A percentile compares a stretch with the other conserved stretches of the same genome.
Evolutionary conservation across 768 basidiomycete genomes (phyloP).

Genomic region (Boletus insuetus): DNA sequence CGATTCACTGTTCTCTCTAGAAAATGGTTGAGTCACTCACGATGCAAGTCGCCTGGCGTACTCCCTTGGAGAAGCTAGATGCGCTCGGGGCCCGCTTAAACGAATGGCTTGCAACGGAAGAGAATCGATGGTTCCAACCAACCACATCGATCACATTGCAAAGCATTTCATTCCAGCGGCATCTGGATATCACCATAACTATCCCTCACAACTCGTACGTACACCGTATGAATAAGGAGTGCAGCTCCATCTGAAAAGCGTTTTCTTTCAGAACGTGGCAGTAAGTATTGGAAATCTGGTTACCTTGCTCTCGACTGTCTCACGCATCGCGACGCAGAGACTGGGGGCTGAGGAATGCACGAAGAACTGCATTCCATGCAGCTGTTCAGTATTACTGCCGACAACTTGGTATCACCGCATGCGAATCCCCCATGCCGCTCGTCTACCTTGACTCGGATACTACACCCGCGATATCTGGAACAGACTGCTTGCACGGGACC

Average conservation of each 20-base stretch:
- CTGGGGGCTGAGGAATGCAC: conserved; percentile 59
- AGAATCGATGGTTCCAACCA: conserved; percentile 77
- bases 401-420: conserved; percentile 63
- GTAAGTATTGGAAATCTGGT: conserved; percentile 19
- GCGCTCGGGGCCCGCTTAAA: conserved; percentile 64
- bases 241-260: neutral
- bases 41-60: conserved; percentile 75
- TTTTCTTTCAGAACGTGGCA: conserved; percentile 32
- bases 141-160: conserved; percentile 62
- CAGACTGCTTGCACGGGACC: conserved; percentile 3
- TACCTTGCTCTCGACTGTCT: neutral
- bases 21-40: conserved; percentile 67
- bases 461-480: neutral
- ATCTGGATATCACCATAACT: conserved; percentile 65
- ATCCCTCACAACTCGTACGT: conserved; percentile 53
- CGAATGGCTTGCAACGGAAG: conserved; percentile 74
- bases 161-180: conserved; percentile 62
- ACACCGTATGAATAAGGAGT: neutral
- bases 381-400: conserved; percentile 72
- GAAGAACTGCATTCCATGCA: conserved; percentile 77
- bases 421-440: conserved; percentile 61
- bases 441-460: conserved; percentile 37
- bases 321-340: conserved; percentile 31
- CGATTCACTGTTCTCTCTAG: conserved; percentile 29
- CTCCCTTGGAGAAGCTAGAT: conserved; percentile 69